A percentile compares a stretch with the other conserved stretches of the same genome.
Conservation (phyloP, 768 basidiomycete species). For the Rickenella mellea region DNA sequence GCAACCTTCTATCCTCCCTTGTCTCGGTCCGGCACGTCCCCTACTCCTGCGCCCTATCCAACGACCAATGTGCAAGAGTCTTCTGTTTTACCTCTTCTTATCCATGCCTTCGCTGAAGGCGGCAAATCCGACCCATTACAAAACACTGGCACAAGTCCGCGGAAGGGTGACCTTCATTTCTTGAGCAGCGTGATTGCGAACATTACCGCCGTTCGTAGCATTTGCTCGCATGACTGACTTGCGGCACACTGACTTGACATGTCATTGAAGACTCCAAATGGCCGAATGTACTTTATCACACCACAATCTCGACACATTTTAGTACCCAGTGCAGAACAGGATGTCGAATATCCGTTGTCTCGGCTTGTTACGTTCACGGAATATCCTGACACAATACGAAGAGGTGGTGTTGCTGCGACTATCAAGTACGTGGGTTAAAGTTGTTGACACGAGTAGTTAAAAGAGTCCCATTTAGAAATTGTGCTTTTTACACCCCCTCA, state of each 20-base stretch:
- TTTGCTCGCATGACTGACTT: neutral
- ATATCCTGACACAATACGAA: constrained; percentile 75
- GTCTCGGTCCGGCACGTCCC: constrained; percentile 73
- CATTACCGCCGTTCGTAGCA: constrained; percentile 56
- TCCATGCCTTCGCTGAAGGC: constrained; percentile 82
- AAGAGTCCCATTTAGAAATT: constrained; percentile 49
- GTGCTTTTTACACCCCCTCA: constrained; percentile 56
- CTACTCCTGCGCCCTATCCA: constrained; percentile 66
- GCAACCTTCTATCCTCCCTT: constrained; percentile 61
- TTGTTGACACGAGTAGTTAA: constrained; percentile 7
- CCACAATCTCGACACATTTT: constrained; percentile 46
- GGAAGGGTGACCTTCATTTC: constrained; percentile 84
- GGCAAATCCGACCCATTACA: constrained; percentile 37
- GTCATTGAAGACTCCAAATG: constrained; percentile 50
- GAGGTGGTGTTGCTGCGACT: constrained; percentile 79
- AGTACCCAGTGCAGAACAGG: constrained; percentile 24
- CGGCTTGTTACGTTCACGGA: constrained; percentile 85
- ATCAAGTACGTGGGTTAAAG: constrained; percentile 56
- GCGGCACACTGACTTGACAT: neutral
- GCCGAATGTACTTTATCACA: constrained; percentile 73
- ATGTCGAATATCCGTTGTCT: constrained; percentile 70
- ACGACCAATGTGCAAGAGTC: constrained; percentile 40
- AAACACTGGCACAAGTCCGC: constrained; percentile 16
- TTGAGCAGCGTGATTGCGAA: constrained; percentile 93
- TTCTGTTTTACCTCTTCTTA: constrained; percentile 66